Evolutionary conservation across 257 asterid species (phyloP).

Genomic region (Ehretia macrophylla): DNA sequence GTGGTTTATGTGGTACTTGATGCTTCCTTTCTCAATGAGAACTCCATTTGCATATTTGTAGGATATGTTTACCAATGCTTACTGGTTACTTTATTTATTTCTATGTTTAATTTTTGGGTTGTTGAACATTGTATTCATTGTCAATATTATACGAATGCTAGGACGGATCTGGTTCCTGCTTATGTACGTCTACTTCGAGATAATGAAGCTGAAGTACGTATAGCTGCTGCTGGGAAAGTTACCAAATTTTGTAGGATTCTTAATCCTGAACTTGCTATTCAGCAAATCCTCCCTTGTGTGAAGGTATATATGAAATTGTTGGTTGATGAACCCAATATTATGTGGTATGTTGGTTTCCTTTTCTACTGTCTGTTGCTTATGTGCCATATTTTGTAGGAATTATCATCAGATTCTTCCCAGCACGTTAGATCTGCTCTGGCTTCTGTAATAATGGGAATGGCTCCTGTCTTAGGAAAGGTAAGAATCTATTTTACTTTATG

Average conservation of each 20-base stretch:
- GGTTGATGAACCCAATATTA: background rate
- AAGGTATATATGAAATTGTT: slow-evolving; percentile 44
- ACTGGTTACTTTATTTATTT: no score
- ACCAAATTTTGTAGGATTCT: slow-evolving; percentile 78
- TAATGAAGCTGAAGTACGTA: slow-evolving; percentile 90
- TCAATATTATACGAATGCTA: slow-evolving; percentile 25
- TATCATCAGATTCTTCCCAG: slow-evolving; percentile 90
- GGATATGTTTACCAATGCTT: background rate
- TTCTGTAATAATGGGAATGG: slow-evolving; percentile 97
- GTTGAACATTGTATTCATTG: slow-evolving; percentile 10
- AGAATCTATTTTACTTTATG: background rate
- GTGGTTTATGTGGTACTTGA: no score
- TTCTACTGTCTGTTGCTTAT: background rate
- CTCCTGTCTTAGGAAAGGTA: slow-evolving; percentile 90
- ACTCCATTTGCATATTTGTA: background rate
- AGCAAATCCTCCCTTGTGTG: slow-evolving; percentile 91
- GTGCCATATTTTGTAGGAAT: slow-evolving; percentile 50
- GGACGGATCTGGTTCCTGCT: slow-evolving; percentile 94
- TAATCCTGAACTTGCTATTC: slow-evolving; percentile 79
- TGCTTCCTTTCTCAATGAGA: slow-evolving; percentile 5
- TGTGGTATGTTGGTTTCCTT: background rate
- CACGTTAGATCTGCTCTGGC: slow-evolving; percentile 95
- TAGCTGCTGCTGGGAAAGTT: slow-evolving; percentile 90
- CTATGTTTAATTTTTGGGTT: background rate
- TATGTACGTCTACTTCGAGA: slow-evolving; percentile 86